These are phyloP conservation scores for Seiridium unicorne DNA, from an alignment of 2,329 filamentous ascomycete species.

Conservation along the genomic window DNA sequence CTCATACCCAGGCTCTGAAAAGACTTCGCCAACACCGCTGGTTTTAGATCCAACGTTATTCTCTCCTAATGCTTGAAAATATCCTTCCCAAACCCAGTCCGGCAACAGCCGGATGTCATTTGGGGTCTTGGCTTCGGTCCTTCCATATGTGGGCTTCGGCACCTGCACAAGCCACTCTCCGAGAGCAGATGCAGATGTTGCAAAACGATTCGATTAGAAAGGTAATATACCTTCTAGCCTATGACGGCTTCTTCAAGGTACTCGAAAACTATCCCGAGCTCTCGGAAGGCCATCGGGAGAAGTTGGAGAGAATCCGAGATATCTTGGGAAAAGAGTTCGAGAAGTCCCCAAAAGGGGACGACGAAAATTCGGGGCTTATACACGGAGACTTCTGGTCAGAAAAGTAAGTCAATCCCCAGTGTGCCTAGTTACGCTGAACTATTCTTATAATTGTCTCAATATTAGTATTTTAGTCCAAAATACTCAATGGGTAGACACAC, in stretches of 20 bases:
- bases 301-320: conserved; percentile 26
- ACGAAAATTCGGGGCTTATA: conserved; percentile 22
- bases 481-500: background rate
- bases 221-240: conserved; percentile 36
- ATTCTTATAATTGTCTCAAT: background rate
- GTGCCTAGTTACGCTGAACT: background rate
- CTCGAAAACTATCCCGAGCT: conserved; percentile 30
- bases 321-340: conserved; percentile 7
- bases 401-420: conserved; percentile 31
- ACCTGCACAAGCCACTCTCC: conserved; percentile 17
- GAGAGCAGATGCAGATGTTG: conserved; percentile 15
- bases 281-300: conserved; percentile 19
- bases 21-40: background rate
- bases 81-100: background rate
- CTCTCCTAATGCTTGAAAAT: background rate
- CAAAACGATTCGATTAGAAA: conserved; percentile 31
- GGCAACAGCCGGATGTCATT: background rate
- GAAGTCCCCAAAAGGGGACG: background rate
- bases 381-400: conserved; percentile 42
- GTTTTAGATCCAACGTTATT: background rate
- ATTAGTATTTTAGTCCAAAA: background rate
- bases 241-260: conserved; percentile 29
- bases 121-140: conserved; percentile 28
- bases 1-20: background rate
- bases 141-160: conserved; percentile 34